Percentiles rank a stretch among this genome's conserved stretches.
Conservation (phyloP, 331 rosid genomes). For the Ulmus americana region DNA sequence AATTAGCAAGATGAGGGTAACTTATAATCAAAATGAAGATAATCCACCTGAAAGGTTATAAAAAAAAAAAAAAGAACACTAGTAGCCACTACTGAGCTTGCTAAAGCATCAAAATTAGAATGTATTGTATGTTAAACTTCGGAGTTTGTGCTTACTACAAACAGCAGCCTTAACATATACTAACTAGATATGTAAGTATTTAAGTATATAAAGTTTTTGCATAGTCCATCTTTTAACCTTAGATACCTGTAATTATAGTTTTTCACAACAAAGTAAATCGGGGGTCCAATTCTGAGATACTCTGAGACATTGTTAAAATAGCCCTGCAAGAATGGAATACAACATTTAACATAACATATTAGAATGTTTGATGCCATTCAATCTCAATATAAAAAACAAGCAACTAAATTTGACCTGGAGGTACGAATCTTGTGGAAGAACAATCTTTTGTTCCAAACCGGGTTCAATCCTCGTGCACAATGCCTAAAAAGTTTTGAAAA, state of each 20-base stretch:
- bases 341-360: slow-evolving; percentile 11
- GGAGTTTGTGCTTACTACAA: neutral
- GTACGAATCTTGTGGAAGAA: slow-evolving; percentile 91
- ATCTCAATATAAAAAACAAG: slow-evolving; percentile 8
- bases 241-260: slow-evolving; percentile 85
- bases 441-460: slow-evolving; percentile 92
- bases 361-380: slow-evolving; percentile 4
- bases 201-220: neutral
- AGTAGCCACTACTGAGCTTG: neutral
- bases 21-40: neutral
- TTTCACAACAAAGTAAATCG: slow-evolving; percentile 89
- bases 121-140: neutral
- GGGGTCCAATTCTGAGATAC: slow-evolving; percentile 93
- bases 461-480: slow-evolving; percentile 88
- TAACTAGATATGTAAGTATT: neutral
- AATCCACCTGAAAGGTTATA: neutral
- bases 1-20: too few relatives aligned
- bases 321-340: slow-evolving; percentile 54
- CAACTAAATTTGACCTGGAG: slow-evolving; percentile 64
- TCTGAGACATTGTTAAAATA: slow-evolving; percentile 78
- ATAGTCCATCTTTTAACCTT: slow-evolving; percentile 6
- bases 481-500: slow-evolving; percentile 45
- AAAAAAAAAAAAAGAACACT: neutral
- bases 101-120: neutral
- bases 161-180: neutral